Conservation (phyloP, 208 protist species). For the Trypanosoma mega region DNA sequence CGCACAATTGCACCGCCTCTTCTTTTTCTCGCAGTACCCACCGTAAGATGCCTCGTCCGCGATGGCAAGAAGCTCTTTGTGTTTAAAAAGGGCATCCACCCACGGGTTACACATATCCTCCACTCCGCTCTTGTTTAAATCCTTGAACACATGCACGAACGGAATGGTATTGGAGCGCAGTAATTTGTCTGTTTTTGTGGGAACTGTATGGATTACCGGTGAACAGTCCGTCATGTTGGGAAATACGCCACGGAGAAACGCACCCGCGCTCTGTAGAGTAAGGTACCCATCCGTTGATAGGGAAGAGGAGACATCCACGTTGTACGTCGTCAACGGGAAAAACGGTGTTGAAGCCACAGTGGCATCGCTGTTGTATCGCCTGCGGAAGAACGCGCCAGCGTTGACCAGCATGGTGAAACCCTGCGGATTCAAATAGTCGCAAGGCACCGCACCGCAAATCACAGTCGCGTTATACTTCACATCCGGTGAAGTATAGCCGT, state of each 20-base stretch:
- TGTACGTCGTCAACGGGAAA: constrained; percentile 32
- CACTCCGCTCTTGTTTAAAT: constrained; percentile 5
- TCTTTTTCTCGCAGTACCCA: constrained; percentile 35
- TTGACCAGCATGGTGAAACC: constrained; percentile 43
- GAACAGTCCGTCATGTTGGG: constrained; percentile 28
- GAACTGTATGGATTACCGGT: constrained; percentile 56
- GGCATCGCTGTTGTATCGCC: constrained; percentile 27
- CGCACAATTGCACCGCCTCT: constrained; percentile 41
- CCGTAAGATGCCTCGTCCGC: constrained; percentile 35
- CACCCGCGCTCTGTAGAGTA: constrained; percentile 41
- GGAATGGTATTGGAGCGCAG: constrained; percentile 28
- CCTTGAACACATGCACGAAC: constrained; percentile 16
- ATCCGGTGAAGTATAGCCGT: constrained; percentile 37
- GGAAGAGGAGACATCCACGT: constrained; percentile 30
- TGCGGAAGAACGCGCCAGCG: constrained; percentile 33
- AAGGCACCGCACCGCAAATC: constrained; percentile 38
- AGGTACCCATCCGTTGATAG: constrained; percentile 42
- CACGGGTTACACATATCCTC: constrained; percentile 14
- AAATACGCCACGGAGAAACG: constrained; percentile 38
- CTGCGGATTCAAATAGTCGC: constrained; percentile 35
- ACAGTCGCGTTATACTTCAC: constrained; percentile 37
- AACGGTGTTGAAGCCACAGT: constrained; percentile 13
- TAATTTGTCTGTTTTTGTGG: constrained; percentile 21
- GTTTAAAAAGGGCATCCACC: constrained; percentile 23
- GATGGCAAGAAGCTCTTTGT: constrained; percentile 25